Base-by-base conservation (phyloP, 805 yeast genomes). In the Yamadazyma laniorum region DNA sequence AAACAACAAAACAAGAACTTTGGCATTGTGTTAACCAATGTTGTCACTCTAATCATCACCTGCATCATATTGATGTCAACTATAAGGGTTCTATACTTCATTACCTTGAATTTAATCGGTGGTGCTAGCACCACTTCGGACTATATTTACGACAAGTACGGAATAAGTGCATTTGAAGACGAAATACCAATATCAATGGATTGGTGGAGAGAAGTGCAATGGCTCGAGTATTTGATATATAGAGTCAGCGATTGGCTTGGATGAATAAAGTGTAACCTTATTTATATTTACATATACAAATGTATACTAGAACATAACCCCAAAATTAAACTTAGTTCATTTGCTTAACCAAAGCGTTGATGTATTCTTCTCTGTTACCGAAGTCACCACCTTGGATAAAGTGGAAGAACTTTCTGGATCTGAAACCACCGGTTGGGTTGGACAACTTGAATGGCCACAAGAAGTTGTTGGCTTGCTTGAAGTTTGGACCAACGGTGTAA, bases 391-490 rank as follows among this genome's bases (percentile, higher is more conserved):
- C 95, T 78, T 86, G 95, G 80, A 88, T 84, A 70, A 85, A 88
- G 78, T 88, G 95, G 78, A 81, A 81, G 95, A 88, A 88, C 81
- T 88, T 88, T 83, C 95, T 88, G 57, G 85, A 85, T 79, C 95
- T 91, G 95, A 95, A 88, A 74, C 96, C 96, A 76, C 96, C 96
- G 72, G 80, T 79, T 74, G 96, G 96, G 83, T 85, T 86, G 61
- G 95, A 86, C 70, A 88, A 81, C 79, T 85, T 81, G 91, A 88
- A 88, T 77, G 96, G 96, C 95, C 95, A 87, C 75, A 88, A 80
- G 82, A 88, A 88, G 95, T 87, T 88, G 90, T 85, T 86, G 63
- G 86, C 96, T 79, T 88, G 95, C 79, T 88, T 88, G 89, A 88
- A 88, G 90, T 88, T 88, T 73, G 95, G 95, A 74, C 96, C 96